Conservation (phyloP, 352 stramenopile species). For the Thalassiosira sp. region DNA sequence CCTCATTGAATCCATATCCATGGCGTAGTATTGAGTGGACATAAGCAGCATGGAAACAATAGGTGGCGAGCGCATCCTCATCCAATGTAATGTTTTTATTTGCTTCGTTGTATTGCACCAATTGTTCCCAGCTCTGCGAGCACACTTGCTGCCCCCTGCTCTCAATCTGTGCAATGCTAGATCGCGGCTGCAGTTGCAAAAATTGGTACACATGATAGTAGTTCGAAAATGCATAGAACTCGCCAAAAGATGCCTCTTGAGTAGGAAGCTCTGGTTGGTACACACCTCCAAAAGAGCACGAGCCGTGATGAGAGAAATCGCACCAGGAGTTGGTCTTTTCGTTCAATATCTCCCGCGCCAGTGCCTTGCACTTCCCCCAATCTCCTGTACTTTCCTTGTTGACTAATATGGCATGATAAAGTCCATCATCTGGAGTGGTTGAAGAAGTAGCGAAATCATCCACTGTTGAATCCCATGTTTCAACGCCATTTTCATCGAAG, state of each 20-base stretch:
- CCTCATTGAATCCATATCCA: slow-evolving; percentile 79
- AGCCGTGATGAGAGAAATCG: slow-evolving; percentile 78
- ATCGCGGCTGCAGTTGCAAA: slow-evolving; percentile 64
- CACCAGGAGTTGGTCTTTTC: slow-evolving; percentile 82
- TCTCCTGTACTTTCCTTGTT: slow-evolving; percentile 54
- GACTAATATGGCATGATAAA: slow-evolving; percentile 58
- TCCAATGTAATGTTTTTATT: slow-evolving; percentile 24
- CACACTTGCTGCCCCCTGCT: slow-evolving; percentile 63
- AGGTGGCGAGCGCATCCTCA: slow-evolving; percentile 47
- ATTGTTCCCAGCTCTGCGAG: slow-evolving; percentile 51
- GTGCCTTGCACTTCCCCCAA: slow-evolving; percentile 56
- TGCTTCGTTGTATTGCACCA: slow-evolving; percentile 47
- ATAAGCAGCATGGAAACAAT: slow-evolving; percentile 84
- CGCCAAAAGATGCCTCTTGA: slow-evolving; percentile 54
- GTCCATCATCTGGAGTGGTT: slow-evolving; percentile 3
- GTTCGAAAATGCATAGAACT: slow-evolving; percentile 81
- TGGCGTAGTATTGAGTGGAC: slow-evolving; percentile 71
- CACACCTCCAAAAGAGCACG: slow-evolving; percentile 83
- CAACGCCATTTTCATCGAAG: slow-evolving; percentile 44
- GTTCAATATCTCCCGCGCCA: slow-evolving; percentile 64
- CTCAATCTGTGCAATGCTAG: slow-evolving; percentile 57
- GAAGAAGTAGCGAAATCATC: slow-evolving; percentile 22
- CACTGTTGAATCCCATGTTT: slow-evolving; percentile 50
- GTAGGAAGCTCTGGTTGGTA: slow-evolving; percentile 83
- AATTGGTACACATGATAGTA: slow-evolving; percentile 84